phyloP scores from a whole-genome alignment of 257 asterid species.

The Plantago ovata region DNA sequence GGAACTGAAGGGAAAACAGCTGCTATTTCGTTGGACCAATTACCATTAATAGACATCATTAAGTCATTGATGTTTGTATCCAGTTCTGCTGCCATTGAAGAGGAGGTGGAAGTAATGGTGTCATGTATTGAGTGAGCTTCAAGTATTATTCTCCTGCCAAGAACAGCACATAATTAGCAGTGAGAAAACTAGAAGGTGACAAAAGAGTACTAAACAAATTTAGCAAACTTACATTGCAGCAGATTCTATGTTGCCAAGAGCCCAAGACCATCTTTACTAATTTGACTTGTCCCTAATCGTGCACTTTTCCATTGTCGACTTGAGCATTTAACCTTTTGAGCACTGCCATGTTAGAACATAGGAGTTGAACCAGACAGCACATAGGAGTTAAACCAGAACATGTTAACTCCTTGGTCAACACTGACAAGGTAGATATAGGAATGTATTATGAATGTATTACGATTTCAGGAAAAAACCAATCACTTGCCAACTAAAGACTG shows the following conservation, averaged over 20 bases:
- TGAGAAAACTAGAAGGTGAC: slow-evolving; percentile 3
- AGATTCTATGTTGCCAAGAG: slow-evolving; percentile 38
- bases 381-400: too few species aligned
- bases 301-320: slow-evolving; percentile 48
- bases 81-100: slow-evolving; percentile 35
- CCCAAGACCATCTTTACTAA: slow-evolving; percentile 34
- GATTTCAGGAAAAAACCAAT: too few species aligned
- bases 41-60: slow-evolving; percentile 48
- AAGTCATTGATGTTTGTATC: slow-evolving; percentile 31
- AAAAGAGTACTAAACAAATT: slow-evolving; percentile 8
- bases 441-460: too few species aligned
- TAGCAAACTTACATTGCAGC: slow-evolving; percentile 43
- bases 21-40: not conserved
- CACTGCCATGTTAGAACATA: too few species aligned
- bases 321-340: slow-evolving; percentile 42
- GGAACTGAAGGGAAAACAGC: not conserved
- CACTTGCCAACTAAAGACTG: slow-evolving; percentile 10
- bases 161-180: slow-evolving; percentile 2
- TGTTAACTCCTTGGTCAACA: too few species aligned
- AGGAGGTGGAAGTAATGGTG: slow-evolving; percentile 43
- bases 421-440: too few species aligned
- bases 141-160: slow-evolving; percentile 40
- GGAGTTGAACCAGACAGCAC: too few species aligned
- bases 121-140: slow-evolving; percentile 41
- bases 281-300: slow-evolving; percentile 28